phyloP scores from a whole-genome alignment of 2,329 filamentous ascomycete genomes.

The Sclerotinia nivalis region DNA sequence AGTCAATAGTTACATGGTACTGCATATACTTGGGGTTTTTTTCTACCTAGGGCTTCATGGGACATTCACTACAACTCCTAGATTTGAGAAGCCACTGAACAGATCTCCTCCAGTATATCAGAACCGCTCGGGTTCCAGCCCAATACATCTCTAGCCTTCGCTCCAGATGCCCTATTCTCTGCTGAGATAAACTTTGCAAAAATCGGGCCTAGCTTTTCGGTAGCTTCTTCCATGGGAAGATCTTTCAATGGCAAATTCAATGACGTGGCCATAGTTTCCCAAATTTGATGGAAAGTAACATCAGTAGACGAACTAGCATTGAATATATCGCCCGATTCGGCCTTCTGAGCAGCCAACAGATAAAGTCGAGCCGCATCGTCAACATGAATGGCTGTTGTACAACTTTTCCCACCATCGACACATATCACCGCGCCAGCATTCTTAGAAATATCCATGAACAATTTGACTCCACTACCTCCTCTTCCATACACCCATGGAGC shows the following conservation, averaged over 20 bases:
- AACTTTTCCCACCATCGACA: conserved; percentile 39
- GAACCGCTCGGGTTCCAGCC: neutral
- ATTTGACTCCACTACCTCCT: conserved; percentile 41
- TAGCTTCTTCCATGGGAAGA: neutral
- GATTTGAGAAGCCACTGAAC: neutral
- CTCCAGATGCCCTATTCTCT: conserved; percentile 13
- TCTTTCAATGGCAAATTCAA: conserved; percentile 27
- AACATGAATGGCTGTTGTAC: conserved; percentile 44
- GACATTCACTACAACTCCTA: neutral
- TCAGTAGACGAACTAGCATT: conserved; percentile 42
- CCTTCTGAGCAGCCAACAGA: conserved; percentile 44
- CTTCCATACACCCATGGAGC: conserved; percentile 49
- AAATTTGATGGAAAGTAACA: conserved; percentile 41
- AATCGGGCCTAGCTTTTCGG: neutral
- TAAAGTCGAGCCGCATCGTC: conserved; percentile 48
- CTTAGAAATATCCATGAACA: conserved; percentile 41
- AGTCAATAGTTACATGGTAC: too few relatives aligned
- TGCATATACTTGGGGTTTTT: too few relatives aligned
- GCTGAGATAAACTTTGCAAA: neutral
- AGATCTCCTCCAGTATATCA: conserved; percentile 2
- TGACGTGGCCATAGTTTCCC: conserved; percentile 37
- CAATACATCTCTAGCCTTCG: neutral
- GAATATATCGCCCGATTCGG: conserved; percentile 42
- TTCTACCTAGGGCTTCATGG: rapidly evolving
- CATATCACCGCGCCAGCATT: conserved; percentile 38